A percentile compares a stretch with the other conserved stretches of the same genome.
Evolutionary conservation across 2,329 filamentous ascomycete genomes (phyloP).

Genomic region (Botrytis elliptica): DNA sequence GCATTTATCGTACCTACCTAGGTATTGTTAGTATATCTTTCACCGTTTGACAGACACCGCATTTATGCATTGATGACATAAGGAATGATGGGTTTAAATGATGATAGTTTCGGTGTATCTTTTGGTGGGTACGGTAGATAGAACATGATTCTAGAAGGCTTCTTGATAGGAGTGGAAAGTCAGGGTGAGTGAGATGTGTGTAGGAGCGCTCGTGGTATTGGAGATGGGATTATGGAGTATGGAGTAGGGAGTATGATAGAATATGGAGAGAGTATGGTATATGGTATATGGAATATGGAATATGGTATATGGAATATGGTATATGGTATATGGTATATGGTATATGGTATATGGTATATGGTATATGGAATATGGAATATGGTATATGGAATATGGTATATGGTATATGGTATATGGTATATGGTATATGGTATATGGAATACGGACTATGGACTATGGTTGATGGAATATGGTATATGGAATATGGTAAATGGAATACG

Average conservation of each 20-base stretch:
- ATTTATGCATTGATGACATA: conserved; percentile 5
- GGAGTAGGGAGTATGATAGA: not conserved
- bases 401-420: not conserved
- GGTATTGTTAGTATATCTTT: not conserved
- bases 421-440: no score
- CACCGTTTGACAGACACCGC: not conserved
- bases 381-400: not conserved
- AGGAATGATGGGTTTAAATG: not conserved
- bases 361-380: not conserved
- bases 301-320: no score
- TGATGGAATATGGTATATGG: no score
- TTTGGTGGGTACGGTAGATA: not conserved
- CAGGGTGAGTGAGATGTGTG: not conserved
- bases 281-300: no score
- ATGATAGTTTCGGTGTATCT: not conserved
- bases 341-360: not conserved
- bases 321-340: no score
- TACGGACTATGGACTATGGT: no score
- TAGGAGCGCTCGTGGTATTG: not conserved
- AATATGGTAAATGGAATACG: not conserved
- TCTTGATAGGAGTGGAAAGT: not conserved
- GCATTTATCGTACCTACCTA: not conserved
- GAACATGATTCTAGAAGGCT: not conserved
- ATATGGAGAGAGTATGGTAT: no score
- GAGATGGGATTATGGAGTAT: not conserved